A percentile compares a stretch with the other conserved stretches of the same genome.
phyloP scores from a whole-genome alignment of 148 eudicot genomes.

The Cornus kousa region DNA sequence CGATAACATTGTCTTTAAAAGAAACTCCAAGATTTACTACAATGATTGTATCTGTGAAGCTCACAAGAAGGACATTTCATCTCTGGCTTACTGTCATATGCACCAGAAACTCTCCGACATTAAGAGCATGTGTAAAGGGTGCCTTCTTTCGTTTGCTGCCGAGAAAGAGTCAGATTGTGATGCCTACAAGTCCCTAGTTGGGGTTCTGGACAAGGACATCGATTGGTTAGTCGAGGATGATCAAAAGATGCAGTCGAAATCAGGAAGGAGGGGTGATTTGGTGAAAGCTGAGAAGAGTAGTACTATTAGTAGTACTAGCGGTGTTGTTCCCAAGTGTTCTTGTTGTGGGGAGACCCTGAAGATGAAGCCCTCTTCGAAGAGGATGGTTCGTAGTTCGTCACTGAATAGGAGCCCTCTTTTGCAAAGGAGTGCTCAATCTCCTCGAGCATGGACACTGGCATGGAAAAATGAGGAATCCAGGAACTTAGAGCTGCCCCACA shows the following conservation, averaged over 20 bases:
- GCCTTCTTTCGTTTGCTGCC: slow-evolving; percentile 76
- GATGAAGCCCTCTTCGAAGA: slow-evolving; percentile 38
- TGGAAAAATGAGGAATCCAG: too few relatives aligned
- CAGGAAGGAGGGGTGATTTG: slow-evolving; percentile 29
- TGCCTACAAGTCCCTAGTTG: slow-evolving; percentile 41
- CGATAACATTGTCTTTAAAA: slow-evolving; percentile 56
- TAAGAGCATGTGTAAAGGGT: slow-evolving; percentile 80
- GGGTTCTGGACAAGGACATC: slow-evolving; percentile 44
- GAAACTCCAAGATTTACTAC: slow-evolving; percentile 42
- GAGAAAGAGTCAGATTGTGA: slow-evolving; percentile 51
- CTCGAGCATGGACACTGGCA: too few relatives aligned
- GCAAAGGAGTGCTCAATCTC: slow-evolving; percentile 53
- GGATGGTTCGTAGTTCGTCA: slow-evolving; percentile 18
- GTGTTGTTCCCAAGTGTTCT: slow-evolving; percentile 42
- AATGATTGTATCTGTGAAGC: slow-evolving; percentile 72
- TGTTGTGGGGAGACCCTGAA: slow-evolving; percentile 92
- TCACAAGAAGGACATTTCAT: slow-evolving; percentile 81
- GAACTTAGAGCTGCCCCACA: too few relatives aligned
- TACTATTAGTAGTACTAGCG: slow-evolving; percentile 14
- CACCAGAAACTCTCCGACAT: slow-evolving; percentile 77
- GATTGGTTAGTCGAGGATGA: slow-evolving; percentile 59
- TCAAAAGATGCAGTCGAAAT: slow-evolving; percentile 28
- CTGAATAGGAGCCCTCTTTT: slow-evolving; percentile 22
- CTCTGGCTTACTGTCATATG: slow-evolving; percentile 88
- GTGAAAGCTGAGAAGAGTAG: slow-evolving; percentile 11